Base-by-base conservation (phyloP, 2,329 filamentous ascomycete species). In the Verticillium nubilum region DNA sequence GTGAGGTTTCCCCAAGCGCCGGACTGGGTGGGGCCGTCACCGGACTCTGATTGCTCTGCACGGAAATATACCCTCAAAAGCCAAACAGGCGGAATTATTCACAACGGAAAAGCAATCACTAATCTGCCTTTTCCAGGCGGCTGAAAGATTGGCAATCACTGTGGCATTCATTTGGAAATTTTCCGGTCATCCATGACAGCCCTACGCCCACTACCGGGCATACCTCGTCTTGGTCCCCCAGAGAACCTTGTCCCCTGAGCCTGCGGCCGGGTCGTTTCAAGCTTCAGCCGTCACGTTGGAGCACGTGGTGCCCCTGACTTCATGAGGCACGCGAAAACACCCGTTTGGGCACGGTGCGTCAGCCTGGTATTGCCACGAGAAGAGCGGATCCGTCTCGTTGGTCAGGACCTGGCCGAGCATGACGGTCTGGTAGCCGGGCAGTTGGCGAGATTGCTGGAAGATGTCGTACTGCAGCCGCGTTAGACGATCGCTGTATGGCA, bases 301-400 rank as follows among this genome's bases (percentile, higher is more conserved):
- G 42, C 42, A 47, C 42, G 42, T 47, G 42, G 42, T 47, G 42
- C 42, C 42, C 42, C 42, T 47, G 42, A 23, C 7, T 7, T 23
- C 19, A 9, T 23, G 42, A 23, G 42, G 9, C 7, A 23, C 19
- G n/a, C 7, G 42, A n/a, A 47, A 54, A 23, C 61, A 63, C 17
- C 61, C 60, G 28, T 33, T 28, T 7, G 61, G 60, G 17, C 61
- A 63, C 13, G 55, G 33, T n/a, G 60, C 58, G 25, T 52, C 31
- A 0, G 65, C 61, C 64, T 80, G 70, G 67, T 73, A 83, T 70
- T 85, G 82, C 83, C 82, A 86, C 27, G 65, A 62, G 68, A 85
- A 85, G 62, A 75, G 78, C 6, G 70, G 69, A 68, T 84, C 79
- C 42, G 82, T 85, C 72, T 85, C 82, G 56, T 80, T 79, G 2